These are phyloP conservation scores for Penicillium taxi DNA, from an alignment of 495 filamentous ascomycete species.

Conservation along the genomic window DNA sequence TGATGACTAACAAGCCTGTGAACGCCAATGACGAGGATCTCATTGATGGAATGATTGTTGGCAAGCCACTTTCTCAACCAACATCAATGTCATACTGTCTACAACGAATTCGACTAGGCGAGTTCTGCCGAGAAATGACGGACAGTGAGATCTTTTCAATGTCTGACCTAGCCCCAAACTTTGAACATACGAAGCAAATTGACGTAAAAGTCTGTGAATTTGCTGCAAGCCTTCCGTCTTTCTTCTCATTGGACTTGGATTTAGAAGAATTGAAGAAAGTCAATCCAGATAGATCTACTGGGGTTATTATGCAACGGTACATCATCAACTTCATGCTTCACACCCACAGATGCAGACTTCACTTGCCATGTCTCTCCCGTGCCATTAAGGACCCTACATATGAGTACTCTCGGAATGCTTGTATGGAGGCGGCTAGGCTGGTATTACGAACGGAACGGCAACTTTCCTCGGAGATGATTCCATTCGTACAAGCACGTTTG, in stretches of 20 bases:
- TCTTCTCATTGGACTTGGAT: constrained; percentile 11
- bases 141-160: constrained; percentile 28
- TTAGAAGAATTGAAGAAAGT: neutral
- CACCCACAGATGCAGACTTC: constrained; percentile 33
- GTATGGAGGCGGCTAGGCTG: constrained; percentile 28
- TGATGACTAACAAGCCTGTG: constrained; percentile 35
- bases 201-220: constrained; percentile 26
- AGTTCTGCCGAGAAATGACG: constrained; percentile 35
- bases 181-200: constrained; percentile 20
- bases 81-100: constrained; percentile 42
- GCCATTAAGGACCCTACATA: constrained; percentile 19
- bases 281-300: constrained; percentile 7
- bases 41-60: constrained; percentile 21
- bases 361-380: constrained; percentile 29
- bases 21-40: constrained; percentile 42
- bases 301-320: constrained; percentile 27
- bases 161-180: constrained; percentile 3
- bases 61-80: constrained; percentile 26
- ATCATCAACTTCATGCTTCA: constrained; percentile 28
- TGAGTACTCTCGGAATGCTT: constrained; percentile 25
- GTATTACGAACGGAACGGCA: constrained; percentile 23
- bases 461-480: constrained; percentile 12
- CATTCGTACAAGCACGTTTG: constrained; percentile 15
- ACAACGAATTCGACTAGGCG: constrained; percentile 37
- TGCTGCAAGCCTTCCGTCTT: constrained; percentile 15